A percentile compares a stretch with the other conserved stretches of the same genome.
phyloP scores from a whole-genome alignment of 2,329 filamentous ascomycete genomes.

The Zymoseptoria brevis region DNA sequence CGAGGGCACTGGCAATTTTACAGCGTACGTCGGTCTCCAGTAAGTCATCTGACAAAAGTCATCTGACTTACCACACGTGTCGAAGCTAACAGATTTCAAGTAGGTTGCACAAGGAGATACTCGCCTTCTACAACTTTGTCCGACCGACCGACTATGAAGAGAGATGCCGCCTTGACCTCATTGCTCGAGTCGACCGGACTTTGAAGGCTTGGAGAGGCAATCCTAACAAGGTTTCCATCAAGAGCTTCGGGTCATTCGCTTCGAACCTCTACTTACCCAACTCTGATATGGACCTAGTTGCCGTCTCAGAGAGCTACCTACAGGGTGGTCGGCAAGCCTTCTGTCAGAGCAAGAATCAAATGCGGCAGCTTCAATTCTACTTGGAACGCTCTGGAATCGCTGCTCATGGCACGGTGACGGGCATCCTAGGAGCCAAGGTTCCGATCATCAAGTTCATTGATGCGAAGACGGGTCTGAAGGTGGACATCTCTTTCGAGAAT shows the following conservation, averaged over 20 bases:
- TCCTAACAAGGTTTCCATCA: constrained; percentile 47
- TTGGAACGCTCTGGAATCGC: constrained; percentile 19
- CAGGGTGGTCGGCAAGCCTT: constrained; percentile 45
- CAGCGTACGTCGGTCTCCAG: constrained; percentile 17
- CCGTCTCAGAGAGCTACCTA: constrained; percentile 57
- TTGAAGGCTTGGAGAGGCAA: constrained; percentile 39
- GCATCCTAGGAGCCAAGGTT: constrained; percentile 69
- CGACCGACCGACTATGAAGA: constrained; percentile 71
- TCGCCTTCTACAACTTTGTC: constrained; percentile 82
- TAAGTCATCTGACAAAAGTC: constrained; percentile 14
- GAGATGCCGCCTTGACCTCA: constrained; percentile 61
- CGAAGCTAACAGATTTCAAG: constrained; percentile 30
- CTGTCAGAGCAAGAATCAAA: constrained; percentile 42
- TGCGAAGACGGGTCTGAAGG: constrained; percentile 64
- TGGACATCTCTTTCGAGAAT: constrained; percentile 95
- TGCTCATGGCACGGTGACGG: constrained; percentile 48
- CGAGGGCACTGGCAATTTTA: constrained; percentile 40
- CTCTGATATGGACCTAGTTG: constrained; percentile 89
- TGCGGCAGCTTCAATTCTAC: constrained; percentile 49
- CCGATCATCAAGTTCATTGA: constrained; percentile 91
- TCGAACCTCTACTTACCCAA: constrained; percentile 65
- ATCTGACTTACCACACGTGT: background rate
- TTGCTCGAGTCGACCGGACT: constrained; percentile 57
- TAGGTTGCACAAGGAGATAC: constrained; percentile 77
- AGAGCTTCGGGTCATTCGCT: constrained; percentile 91